Conservation (phyloP, 176 grass and related monocot species). For the Aechmea fasciata region DNA sequence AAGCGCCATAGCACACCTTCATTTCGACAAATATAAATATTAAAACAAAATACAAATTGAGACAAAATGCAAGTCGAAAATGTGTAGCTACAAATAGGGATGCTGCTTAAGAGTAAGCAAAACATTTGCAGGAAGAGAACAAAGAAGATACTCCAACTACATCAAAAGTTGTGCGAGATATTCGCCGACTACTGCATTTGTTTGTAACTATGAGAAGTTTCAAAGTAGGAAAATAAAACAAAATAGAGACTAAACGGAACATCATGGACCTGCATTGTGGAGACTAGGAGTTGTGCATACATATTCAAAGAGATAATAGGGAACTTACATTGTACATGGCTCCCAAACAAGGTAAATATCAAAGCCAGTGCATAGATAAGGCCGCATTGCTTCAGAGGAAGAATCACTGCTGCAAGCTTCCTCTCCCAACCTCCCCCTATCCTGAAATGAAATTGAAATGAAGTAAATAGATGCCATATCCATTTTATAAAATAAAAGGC, state of each 20-base stretch:
- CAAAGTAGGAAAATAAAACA: neutral
- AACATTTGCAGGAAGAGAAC: too few relatives aligned
- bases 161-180: too few relatives aligned
- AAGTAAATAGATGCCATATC: too few relatives aligned
- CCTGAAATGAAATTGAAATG: conserved; percentile 11
- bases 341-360: conserved; percentile 93
- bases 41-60: conserved; percentile 5
- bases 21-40: conserved; percentile 8
- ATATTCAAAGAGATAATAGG: neutral
- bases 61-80: neutral
- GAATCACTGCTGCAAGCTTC: conserved; percentile 20
- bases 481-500: too few relatives aligned
- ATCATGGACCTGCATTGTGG: neutral
- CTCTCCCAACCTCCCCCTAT: conserved; percentile 18
- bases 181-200: too few relatives aligned
- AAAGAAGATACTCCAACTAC: too few relatives aligned
- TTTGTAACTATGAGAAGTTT: neutral
- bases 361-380: conserved; percentile 88
- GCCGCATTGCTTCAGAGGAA: conserved; percentile 33
- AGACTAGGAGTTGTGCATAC: neutral
- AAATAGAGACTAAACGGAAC: neutral
- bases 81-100: too few relatives aligned
- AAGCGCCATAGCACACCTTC: conserved; percentile 96
- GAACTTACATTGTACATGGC: conserved; percentile 75
- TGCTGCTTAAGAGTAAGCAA: too few relatives aligned